Base-by-base conservation (phyloP, 495 filamentous ascomycete genomes). In the Podospora tetraspora region DNA sequence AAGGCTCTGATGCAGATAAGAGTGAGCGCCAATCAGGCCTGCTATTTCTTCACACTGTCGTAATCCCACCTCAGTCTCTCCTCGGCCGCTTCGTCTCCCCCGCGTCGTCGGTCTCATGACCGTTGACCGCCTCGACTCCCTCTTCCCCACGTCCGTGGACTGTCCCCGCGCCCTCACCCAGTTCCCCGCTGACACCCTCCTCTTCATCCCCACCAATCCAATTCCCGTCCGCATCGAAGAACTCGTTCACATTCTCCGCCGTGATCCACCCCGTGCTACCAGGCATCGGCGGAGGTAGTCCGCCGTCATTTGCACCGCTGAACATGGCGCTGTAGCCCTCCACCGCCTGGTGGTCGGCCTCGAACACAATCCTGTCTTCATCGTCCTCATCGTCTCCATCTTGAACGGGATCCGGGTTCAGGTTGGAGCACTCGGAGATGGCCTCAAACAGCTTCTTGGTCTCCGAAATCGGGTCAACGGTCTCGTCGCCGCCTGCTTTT, bases 181-280 rank as follows among this genome's bases (percentile, higher is more conserved):
- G 77, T 74, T 79, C 83, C 58, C 72, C 83, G 61, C 69, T 77
- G 13, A 73, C 77, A 1, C 73, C 76, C 3, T 70, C 73, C 63
- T 69, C 75, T 23, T 68, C 73, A 1, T 67, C 75, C 0, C 69
- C 71, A 10, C 82, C 84, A 70, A 85, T 85, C 82, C 82, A 87
- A 56, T 86, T 86, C 5, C 85, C 85, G 0, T 86, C 80, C 22
- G 71, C 81, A 62, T 87, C 83, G 70, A 87, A 86, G 63, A 77
- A 97, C 73, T 97, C 87, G 62, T 89, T 84, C 76, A 97, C 91
- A 78, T 99, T 99, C 64, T 97, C 95, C 16, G 93, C 90, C 21
- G 95, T 99, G 70, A 99, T 97, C 95, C 95, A 99, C 3, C 93
- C 93, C 0, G 87, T 88, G 73, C 92, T 94, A 12, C 94, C 93